Evolutionary conservation across 441 rosid species (phyloP), one percentile per base, ranked within the genome.

Genomic region (Populus trichocarpa): DNA sequence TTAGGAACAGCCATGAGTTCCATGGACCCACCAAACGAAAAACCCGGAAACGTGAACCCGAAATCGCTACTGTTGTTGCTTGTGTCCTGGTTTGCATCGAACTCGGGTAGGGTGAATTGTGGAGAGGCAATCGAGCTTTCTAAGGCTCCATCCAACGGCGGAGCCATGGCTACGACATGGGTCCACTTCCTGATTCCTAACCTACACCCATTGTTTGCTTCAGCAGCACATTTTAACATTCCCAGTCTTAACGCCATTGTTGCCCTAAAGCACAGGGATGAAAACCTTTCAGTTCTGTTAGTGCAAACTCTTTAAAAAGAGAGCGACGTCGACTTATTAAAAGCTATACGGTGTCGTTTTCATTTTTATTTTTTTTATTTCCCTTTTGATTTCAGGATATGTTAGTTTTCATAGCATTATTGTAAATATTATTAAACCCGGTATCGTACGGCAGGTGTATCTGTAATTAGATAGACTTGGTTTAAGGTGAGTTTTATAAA

Each of bases 1-100:
- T 90, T 95, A 8, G 97, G 97, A 32, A 89, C 97, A 71, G 95
- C 97, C 98, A 95, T 95, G 70, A 95, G 89, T 74, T 95, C 97
- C 92, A 93, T 86, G 70, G 89, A 81, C 75, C 91, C 91, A 63
- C 71, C 81, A n/a, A 83, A 79, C 1, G 81, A 71, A 73, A 86
- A 90, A 80, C 72, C 77, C 2, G 90, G 91, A 36, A 83, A 66
- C 67, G 87, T 90, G 9, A 82, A 81, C 23, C 85, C 86, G 13
- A 81, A 80, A 38, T 71, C 72, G 67, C 75, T 79, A 50, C 70
- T 69, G 36, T 82, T 77, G 42, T 71, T 79, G 26, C 20, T 11
- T 67, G 20, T 32, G 63, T 86, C 85, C 3, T 83, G 82, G 70
- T 40, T 77, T 71, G 68, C 73, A 61, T 89, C 84, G 14, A 69